phyloP scores from a whole-genome alignment of 192 early-diverging fungal species.

The Backusella luteola region DNA sequence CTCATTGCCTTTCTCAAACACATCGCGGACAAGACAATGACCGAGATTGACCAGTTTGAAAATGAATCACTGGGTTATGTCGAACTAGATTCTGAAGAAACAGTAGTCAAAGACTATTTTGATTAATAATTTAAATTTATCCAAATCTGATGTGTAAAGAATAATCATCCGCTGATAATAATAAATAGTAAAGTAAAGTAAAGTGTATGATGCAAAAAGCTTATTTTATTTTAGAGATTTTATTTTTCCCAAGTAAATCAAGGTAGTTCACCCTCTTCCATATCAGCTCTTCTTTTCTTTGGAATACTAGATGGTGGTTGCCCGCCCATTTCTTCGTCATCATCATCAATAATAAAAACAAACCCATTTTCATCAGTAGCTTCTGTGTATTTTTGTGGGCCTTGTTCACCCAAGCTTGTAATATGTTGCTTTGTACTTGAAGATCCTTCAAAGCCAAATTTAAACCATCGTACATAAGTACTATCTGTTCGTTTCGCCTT shows the following conservation, averaged over 20 bases:
- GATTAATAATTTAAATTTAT: no score
- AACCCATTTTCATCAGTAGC: constrained; percentile 10
- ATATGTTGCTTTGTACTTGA: neutral
- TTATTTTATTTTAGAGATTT: no score
- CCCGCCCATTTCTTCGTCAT: neutral
- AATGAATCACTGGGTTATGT: no score
- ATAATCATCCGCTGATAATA: no score
- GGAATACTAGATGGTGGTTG: constrained; percentile 1
- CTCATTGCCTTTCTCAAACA: no score
- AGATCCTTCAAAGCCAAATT: constrained; percentile 22
- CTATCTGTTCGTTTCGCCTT: constrained; percentile 24
- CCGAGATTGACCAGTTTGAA: no score
- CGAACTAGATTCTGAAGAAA: no score
- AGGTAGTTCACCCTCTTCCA: constrained; percentile 23
- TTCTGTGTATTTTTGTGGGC: neutral
- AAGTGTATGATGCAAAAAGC: no score
- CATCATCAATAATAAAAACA: constrained; percentile 10
- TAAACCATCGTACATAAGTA: constrained; percentile 38
- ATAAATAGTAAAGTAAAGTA: no score
- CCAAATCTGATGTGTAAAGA: no score
- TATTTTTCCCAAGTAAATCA: neutral
- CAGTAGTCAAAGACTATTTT: no score
- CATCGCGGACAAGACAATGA: no score
- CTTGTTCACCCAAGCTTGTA: neutral
- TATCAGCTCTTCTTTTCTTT: constrained; percentile 4